Conservation (phyloP, 345 rosid genomes). For the Eucalyptus sp. region DNA sequence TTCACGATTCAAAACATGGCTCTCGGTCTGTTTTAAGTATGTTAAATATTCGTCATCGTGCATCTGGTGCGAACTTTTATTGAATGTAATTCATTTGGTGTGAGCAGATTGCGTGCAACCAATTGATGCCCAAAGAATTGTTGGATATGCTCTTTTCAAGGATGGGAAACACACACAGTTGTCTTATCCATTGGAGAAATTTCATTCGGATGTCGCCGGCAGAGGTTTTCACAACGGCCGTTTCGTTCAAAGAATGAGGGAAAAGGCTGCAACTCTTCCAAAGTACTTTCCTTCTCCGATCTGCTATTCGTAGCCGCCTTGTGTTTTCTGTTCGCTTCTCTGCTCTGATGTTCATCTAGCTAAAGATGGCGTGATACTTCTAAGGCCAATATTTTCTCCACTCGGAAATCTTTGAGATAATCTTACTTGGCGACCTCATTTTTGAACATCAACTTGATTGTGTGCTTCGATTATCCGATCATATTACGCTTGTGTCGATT, state of each 20-base stretch:
- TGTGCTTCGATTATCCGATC: neutral
- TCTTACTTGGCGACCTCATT: neutral
- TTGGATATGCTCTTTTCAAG: conserved; percentile 35
- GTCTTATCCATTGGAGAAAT: conserved; percentile 26
- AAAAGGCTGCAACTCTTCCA: conserved; percentile 37
- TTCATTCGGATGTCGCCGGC: conserved; percentile 21
- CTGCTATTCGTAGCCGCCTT: neutral
- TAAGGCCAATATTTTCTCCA: neutral
- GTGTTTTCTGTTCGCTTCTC: neutral
- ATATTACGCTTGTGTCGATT: neutral
- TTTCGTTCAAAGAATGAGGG: conserved; percentile 39
- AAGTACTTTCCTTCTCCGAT: conserved; percentile 10
- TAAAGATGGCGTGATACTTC: neutral
- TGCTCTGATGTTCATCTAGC: neutral
- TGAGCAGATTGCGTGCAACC: conserved; percentile 29
- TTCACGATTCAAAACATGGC: neutral
- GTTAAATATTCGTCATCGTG: neutral
- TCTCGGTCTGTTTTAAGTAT: neutral
- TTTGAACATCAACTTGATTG: neutral
- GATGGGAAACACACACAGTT: conserved; percentile 22
- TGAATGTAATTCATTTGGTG: neutral
- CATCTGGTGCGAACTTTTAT: neutral
- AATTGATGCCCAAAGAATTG: conserved; percentile 32
- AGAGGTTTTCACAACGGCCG: conserved; percentile 47
- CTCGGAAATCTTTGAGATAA: neutral